A percentile compares a stretch with the other conserved stretches of the same genome.
Conservation (phyloP, 805 yeast genomes). For the Barnettozyma sucrosica region DNA sequence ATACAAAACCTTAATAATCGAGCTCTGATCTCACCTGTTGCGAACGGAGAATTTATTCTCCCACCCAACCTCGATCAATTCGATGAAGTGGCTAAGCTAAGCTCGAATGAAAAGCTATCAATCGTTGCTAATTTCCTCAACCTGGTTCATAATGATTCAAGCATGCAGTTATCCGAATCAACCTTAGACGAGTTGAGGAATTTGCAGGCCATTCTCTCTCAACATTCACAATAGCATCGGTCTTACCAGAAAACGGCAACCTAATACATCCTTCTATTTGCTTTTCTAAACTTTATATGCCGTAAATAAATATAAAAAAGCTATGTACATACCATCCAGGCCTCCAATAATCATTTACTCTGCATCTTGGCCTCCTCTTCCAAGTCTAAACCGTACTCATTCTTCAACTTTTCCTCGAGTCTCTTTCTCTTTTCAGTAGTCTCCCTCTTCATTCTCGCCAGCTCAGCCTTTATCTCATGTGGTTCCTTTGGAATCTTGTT, state of each 20-base stretch:
- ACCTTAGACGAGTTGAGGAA: conserved; percentile 8
- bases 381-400: conserved; percentile 55
- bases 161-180: conserved; percentile 3
- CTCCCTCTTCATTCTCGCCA: conserved; percentile 79
- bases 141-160: conserved; percentile 8
- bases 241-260: not conserved
- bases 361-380: conserved; percentile 37
- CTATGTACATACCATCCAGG: not conserved
- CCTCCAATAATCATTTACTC: conserved; percentile 12
- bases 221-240: not conserved
- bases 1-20: not conserved
- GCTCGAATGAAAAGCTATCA: conserved; percentile 3
- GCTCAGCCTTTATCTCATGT: conserved; percentile 83
- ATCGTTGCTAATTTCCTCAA: conserved; percentile 12
- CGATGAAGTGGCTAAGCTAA: not conserved
- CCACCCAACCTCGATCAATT: not conserved
- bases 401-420: conserved; percentile 65
- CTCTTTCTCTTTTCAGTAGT: conserved; percentile 66
- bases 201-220: not conserved
- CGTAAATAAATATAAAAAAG: not conserved
- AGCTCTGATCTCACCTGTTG: not conserved
- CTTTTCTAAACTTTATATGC: not conserved
- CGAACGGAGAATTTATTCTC: not conserved
- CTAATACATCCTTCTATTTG: not conserved
- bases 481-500: conserved; percentile 92